phyloP scores from a whole-genome alignment of 2,329 filamentous ascomycete species.

The Rhinocladiella mackenziei region DNA sequence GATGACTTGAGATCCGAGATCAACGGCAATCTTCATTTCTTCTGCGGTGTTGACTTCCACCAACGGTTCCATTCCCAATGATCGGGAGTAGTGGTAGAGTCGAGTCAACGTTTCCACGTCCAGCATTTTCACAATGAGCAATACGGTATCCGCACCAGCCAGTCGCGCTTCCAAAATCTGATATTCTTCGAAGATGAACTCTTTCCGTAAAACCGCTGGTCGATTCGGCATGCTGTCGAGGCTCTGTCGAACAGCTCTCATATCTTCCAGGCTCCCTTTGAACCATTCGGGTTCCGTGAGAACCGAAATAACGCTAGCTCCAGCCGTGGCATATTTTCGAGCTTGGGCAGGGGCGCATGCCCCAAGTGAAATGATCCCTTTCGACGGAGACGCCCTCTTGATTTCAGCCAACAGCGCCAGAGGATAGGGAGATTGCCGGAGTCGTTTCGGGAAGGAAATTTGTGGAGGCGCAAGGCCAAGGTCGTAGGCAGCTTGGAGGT shows the following conservation, averaged over 20 bases:
- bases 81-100: constrained; percentile 83
- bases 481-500: constrained; percentile 82
- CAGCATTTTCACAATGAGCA: constrained; percentile 98
- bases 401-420: constrained; percentile 96
- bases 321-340: constrained; percentile 83
- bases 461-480: constrained; percentile 79
- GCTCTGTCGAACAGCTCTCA: constrained; percentile 79
- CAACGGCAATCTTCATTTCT: constrained; percentile 84
- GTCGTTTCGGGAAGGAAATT: constrained; percentile 71
- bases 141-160: constrained; percentile 87
- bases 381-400: constrained; percentile 92
- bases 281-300: constrained; percentile 99
- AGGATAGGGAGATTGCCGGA: constrained; percentile 78
- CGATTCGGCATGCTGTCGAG: constrained; percentile 88
- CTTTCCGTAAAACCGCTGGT: constrained; percentile 87
- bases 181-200: constrained; percentile 97
- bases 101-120: constrained; percentile 67
- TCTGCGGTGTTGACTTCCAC: constrained; percentile 94
- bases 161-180: constrained; percentile 93
- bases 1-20: constrained; percentile 83
- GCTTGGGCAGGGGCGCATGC: constrained; percentile 88
- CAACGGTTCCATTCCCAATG: constrained; percentile 92
- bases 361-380: constrained; percentile 84
- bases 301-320: constrained; percentile 96
- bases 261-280: constrained; percentile 93